Evolutionary conservation across 345 rosid species (phyloP), one percentile per base, ranked within the genome.

Genomic region (Aethionema arabicum): DNA sequence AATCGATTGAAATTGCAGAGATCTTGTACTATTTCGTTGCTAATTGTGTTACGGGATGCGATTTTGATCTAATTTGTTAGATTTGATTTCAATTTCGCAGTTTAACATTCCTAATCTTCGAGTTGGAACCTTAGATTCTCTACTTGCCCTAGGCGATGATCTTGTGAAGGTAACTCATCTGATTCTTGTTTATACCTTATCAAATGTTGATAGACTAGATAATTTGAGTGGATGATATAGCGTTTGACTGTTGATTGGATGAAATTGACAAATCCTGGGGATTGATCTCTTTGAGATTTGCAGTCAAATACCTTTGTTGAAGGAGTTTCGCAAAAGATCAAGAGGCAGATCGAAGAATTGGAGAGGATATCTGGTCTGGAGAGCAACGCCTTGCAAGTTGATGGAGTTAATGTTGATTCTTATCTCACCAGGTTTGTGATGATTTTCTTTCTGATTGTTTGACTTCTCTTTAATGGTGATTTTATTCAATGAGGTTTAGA

Each of bases 331-430:
- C 98, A 82, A 66, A 95, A 95, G 87, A 88, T 86, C 80, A 88
- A 88, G 84, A 80, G 99, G 54, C 99, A 95, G 86, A 90, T 95
- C 56, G 99, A 90, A 78, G 99, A 95, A 55, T 56, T 95, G 79
- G 95, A 95, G 84, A 88, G 85, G 78, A 82, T 81, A 3, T 85
- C 98, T 3, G 85, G 85, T 60, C 79, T 74, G 8, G 99, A 88
- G 86, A 86, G 85, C 79, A 85, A 72, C 75, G 82, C 96, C 43
- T 77, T 95, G 50, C 81, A 91, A 2, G 99, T 95, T 53, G 96
- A 90, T 80, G 98, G 97, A 51, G 88, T 90, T 32, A 96, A 98
- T 4, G 91, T 95, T 74, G 99, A 95, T 77, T 85, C 98, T 14
- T 95, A 95, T 65, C 91, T 95, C 72, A 95, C 99, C 58, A 88